Percentiles rank a stretch among this genome's conserved stretches.
Conservation (phyloP, 2,329 filamentous ascomycete genomes). For the Didymella pinodella region DNA sequence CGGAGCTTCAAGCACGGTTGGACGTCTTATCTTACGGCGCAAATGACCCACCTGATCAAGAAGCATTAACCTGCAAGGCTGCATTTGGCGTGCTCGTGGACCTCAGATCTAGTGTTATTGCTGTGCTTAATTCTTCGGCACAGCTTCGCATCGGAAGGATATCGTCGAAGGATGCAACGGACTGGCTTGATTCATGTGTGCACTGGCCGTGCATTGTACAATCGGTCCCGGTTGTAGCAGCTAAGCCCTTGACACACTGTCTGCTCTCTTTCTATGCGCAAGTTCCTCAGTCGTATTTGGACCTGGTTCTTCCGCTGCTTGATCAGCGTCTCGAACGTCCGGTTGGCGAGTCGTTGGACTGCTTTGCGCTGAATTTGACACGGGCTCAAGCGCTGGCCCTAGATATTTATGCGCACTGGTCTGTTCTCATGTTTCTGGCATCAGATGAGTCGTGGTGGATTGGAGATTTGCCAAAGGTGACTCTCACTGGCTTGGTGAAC, state of each 20-base stretch:
- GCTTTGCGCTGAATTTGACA: not conserved
- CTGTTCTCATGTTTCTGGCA: not conserved
- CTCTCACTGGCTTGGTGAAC: not conserved
- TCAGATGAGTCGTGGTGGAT: not conserved
- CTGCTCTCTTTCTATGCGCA: not conserved
- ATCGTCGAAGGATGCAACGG: not conserved
- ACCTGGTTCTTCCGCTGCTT: not conserved
- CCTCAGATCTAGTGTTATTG: not conserved
- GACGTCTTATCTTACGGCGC: not conserved
- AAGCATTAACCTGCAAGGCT: not conserved
- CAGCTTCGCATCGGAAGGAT: not conserved
- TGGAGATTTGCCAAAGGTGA: not conserved
- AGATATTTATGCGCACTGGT: not conserved
- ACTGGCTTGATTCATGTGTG: not conserved
- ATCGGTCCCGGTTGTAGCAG: not conserved
- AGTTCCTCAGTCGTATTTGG: not conserved
- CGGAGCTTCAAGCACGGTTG: not conserved
- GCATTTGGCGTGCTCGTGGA: not conserved
- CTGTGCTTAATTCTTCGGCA: not conserved
- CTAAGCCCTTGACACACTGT: not conserved
- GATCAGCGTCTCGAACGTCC: not conserved
- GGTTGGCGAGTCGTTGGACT: not conserved
- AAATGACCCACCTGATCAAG: not conserved
- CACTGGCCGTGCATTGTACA: not conserved
- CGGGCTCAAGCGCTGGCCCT: not conserved